These are phyloP conservation scores for Penicillium canariense DNA, from an alignment of 495 filamentous ascomycete genomes.

Conservation along the genomic window DNA sequence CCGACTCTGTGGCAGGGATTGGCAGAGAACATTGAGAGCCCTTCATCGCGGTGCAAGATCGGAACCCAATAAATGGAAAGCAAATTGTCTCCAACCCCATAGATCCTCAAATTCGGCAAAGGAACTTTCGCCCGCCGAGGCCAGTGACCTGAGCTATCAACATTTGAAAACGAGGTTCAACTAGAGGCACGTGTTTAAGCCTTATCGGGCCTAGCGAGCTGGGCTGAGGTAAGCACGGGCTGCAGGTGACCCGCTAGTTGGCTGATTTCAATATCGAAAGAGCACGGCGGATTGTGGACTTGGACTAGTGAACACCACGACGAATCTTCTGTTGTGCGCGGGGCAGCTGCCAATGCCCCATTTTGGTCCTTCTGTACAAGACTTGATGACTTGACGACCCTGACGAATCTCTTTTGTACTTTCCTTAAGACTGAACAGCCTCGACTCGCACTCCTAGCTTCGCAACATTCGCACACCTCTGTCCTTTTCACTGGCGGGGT, in stretches of 20 bases:
- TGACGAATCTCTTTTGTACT: slow-evolving; percentile 48
- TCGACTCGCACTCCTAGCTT: not conserved
- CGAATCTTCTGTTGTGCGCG: slow-evolving; percentile 3
- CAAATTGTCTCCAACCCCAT: not conserved
- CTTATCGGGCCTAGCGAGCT: slow-evolving; percentile 10
- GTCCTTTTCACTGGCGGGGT: not conserved
- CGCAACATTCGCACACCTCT: not conserved
- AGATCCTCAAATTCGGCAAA: not conserved
- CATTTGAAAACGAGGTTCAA: not conserved
- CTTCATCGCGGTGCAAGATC: not conserved
- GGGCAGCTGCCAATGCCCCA: slow-evolving; percentile 6
- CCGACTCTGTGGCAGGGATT: not conserved
- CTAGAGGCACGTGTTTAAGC: slow-evolving; percentile 8
- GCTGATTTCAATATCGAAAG: slow-evolving; percentile 8
- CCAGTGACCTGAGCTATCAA: not conserved
- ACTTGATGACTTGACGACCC: slow-evolving; percentile 46
- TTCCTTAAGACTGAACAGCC: slow-evolving; percentile 24
- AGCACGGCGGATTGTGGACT: not conserved
- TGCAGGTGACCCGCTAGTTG: slow-evolving; percentile 15
- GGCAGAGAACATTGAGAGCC: slow-evolving; percentile 3
- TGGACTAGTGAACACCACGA: slow-evolving; percentile 1
- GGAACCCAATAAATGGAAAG: not conserved
- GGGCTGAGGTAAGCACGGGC: slow-evolving; percentile 11
- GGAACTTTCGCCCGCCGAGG: not conserved
- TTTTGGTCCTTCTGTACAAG: slow-evolving; percentile 25